Conservation (phyloP, 1,284 basidiomycete species). For the Exsudoporus floridanus region DNA sequence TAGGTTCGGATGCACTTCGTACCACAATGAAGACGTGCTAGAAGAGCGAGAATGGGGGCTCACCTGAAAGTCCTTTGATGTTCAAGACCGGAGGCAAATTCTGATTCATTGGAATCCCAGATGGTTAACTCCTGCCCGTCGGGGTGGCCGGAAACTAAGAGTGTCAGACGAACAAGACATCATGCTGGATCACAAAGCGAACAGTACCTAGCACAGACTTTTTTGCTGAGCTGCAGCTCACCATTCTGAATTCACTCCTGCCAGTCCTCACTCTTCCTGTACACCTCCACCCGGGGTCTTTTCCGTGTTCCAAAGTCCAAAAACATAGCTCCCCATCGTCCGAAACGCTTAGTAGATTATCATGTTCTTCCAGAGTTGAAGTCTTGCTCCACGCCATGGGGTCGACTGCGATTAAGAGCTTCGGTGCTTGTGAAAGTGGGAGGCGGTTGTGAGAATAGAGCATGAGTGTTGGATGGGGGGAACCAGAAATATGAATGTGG, state of each 20-base stretch:
- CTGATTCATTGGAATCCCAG: constrained; percentile 93
- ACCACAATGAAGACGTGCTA: neutral
- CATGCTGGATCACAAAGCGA: neutral
- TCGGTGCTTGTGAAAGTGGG: constrained; percentile 50
- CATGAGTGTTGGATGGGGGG: constrained; percentile 36
- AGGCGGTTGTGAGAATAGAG: constrained; percentile 48
- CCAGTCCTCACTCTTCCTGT: constrained; percentile 77
- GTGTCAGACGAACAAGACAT: constrained; percentile 9
- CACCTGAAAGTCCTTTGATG: constrained; percentile 63
- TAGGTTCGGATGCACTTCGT: constrained; percentile 44
- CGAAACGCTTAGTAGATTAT: constrained; percentile 77
- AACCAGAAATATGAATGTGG: constrained; percentile 45
- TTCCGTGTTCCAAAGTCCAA: constrained; percentile 66
- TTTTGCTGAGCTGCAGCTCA: constrained; percentile 84
- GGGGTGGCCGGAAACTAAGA: constrained; percentile 51
- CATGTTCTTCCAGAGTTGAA: constrained; percentile 51
- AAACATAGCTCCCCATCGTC: constrained; percentile 75
- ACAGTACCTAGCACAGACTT: constrained; percentile 75
- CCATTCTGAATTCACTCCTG: constrained; percentile 60
- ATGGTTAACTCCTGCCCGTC: constrained; percentile 81
- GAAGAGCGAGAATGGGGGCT: constrained; percentile 16
- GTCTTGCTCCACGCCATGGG: constrained; percentile 82
- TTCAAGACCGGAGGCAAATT: constrained; percentile 89
- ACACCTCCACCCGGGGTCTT: constrained; percentile 53
- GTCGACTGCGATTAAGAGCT: constrained; percentile 76